Evolutionary conservation across 1,139 yeast species (phyloP).

Genomic region (Debaryomyces subglobosus): DNA sequence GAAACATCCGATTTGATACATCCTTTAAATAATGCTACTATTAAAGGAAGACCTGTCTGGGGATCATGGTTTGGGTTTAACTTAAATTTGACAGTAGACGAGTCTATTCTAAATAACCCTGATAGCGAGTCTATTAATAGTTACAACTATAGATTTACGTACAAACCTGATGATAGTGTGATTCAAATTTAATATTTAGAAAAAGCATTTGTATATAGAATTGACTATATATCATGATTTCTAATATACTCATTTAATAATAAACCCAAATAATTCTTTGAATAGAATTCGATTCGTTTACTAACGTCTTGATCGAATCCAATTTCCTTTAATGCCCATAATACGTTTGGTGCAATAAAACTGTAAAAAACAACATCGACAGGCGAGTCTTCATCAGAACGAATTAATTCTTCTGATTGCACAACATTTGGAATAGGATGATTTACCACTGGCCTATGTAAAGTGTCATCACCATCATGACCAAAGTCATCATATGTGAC

Average conservation of each 20-base stretch:
- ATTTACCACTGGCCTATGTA: slow-evolving; percentile 63
- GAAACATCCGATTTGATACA: slow-evolving; percentile 54
- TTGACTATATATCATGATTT: slow-evolving; percentile 14
- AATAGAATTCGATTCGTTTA: slow-evolving; percentile 28
- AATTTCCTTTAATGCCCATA: slow-evolving; percentile 54
- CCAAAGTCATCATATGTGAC: slow-evolving; percentile 86
- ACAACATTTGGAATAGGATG: slow-evolving; percentile 79
- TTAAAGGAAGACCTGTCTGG: slow-evolving; percentile 48
- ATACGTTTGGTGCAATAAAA: slow-evolving; percentile 66
- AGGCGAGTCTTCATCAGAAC: slow-evolving; percentile 21
- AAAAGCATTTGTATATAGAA: slow-evolving; percentile 5
- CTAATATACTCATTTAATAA: slow-evolving; percentile 35
- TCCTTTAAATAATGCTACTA: slow-evolving; percentile 16
- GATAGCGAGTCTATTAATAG: slow-evolving; percentile 54
- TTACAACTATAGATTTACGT: slow-evolving; percentile 67
- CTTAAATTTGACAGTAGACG: slow-evolving; percentile 61
- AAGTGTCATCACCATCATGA: slow-evolving; percentile 84
- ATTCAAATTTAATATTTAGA: slow-evolving; percentile 31
- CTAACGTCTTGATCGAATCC: slow-evolving; percentile 21
- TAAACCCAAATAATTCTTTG: slow-evolving; percentile 36
- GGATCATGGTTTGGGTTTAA: slow-evolving; percentile 73
- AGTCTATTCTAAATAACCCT: slow-evolving; percentile 43
- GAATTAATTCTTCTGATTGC: slow-evolving; percentile 41
- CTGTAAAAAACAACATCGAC: slow-evolving; percentile 80
- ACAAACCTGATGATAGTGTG: slow-evolving; percentile 60